Conservation (phyloP, 768 basidiomycete species). For the Collybiopsis confluens region DNA sequence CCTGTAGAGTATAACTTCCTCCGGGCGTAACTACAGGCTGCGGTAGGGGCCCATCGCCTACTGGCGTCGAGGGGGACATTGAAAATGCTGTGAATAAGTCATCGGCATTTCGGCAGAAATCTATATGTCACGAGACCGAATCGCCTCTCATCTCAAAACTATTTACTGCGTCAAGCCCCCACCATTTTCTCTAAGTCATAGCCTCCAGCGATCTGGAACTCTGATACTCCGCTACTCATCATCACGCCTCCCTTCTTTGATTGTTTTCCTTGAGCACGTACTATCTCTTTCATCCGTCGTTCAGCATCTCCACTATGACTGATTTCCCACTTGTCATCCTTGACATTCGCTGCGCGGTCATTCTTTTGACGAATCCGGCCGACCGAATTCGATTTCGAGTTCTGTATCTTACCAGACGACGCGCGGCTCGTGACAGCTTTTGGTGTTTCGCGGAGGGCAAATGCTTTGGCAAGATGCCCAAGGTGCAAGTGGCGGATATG, state of each 20-base stretch:
- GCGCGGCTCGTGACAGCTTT: conserved; percentile 39
- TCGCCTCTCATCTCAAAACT: too few relatives aligned
- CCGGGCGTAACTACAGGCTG: conserved; percentile 70
- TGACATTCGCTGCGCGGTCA: conserved; percentile 19
- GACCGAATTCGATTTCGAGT: conserved; percentile 15
- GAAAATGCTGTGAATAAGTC: background rate
- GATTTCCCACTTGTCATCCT: conserved; percentile 33
- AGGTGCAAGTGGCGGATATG: conserved; percentile 92
- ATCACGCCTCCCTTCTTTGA: conserved; percentile 78
- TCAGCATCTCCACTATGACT: conserved; percentile 57
- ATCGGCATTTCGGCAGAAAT: background rate
- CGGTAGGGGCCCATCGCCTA: conserved; percentile 30
- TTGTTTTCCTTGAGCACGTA: conserved; percentile 77
- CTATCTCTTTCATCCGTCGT: conserved; percentile 80
- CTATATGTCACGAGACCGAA: too few relatives aligned
- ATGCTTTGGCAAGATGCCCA: conserved; percentile 91
- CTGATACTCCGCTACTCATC: conserved; percentile 59
- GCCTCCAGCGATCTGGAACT: conserved; percentile 76
- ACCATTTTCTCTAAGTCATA: conserved; percentile 60
- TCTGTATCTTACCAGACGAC: conserved; percentile 16
- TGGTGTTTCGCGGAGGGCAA: conserved; percentile 86
- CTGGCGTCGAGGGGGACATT: conserved; percentile 32
- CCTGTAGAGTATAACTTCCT: conserved; percentile 75
- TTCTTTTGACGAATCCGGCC: conserved; percentile 16
- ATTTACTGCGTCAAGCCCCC: too few relatives aligned